Evolutionary conservation across 331 rosid species (phyloP), one percentile per base, ranked within the genome.

Genomic region (Quercus lobata): DNA sequence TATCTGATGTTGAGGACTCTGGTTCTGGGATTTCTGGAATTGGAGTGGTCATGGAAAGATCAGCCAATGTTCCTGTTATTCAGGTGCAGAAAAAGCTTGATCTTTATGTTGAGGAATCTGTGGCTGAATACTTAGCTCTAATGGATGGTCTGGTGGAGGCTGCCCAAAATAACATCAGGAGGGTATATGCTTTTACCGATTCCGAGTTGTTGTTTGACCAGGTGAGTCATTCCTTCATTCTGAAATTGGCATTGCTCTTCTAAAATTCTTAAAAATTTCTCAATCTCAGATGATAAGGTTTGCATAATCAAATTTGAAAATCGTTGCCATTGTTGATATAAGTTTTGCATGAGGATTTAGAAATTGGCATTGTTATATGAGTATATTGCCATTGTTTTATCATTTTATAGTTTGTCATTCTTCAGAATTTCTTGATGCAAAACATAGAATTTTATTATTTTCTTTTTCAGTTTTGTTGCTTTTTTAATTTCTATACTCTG

Each of bases 1-100:
- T 93, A 22, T 78, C 85, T 56, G 94, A 89, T 72, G 68, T 84
- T 69, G 97, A 89, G 57, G 92, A 89, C 71, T 84, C 92, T 19
- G 68, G 73, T 80, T 88, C 89, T 55, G 96, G 96, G 68, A 77
- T 88, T 85, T 90, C 99, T 78, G 99, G 99, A 54, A 95, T 95
- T 87, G 98, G 99, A 22, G 98, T 95, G 73, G 76, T 89, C 41
- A 93, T 95, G 91, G 96, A 95, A 83, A 90, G 92, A 69, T 72
- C 93, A 72, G 74, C 86, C 7, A 69, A 71, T 62, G 78, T 80
- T 55, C 88, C 89, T 30, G 86, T 73, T 63, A 82, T 93, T 75
- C 88, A 89, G 85, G 94, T 95, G 74, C 99, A 95, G 88, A 93
- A 95, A 78, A 92, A 82, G 80, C 99, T 95, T 77, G 94, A 93